Conservation (phyloP, 139 green algal genomes). For the Chlorella vulgaris region DNA sequence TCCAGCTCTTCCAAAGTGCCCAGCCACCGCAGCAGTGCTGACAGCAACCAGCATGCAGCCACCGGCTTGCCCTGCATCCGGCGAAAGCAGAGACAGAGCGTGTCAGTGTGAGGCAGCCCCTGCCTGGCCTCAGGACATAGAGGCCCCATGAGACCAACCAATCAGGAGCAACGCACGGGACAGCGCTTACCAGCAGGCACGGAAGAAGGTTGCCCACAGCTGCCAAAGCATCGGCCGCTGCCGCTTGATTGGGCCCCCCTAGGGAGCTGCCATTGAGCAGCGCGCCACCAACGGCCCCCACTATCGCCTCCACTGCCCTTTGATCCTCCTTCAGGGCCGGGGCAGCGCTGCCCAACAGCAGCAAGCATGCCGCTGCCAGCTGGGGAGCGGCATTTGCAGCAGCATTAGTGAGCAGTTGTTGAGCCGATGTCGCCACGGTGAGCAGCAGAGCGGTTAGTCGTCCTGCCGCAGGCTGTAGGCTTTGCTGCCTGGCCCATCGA, state of each 20-base stretch:
- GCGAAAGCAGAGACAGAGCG: too few species aligned
- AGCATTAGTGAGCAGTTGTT: neutral
- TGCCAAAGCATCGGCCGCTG: neutral
- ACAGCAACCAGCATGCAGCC: slow-evolving; percentile 33
- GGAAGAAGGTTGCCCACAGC: neutral
- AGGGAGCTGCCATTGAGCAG: neutral
- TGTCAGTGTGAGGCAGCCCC: too few species aligned
- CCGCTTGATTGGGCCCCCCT: neutral
- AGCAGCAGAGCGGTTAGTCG: neutral
- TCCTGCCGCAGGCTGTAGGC: neutral
- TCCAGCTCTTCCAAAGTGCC: neutral
- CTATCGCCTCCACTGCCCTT: neutral
- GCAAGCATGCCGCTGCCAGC: neutral
- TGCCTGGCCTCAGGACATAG: too few species aligned
- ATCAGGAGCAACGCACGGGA: too few species aligned
- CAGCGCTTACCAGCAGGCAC: slow-evolving; percentile 21
- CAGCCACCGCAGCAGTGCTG: slow-evolving; percentile 24
- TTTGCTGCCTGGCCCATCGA: slow-evolving; percentile 13
- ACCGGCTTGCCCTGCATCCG: slow-evolving; percentile 2
- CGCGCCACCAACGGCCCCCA: neutral
- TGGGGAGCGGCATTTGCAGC: neutral
- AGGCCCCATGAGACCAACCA: too few species aligned
- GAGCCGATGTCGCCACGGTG: neutral
- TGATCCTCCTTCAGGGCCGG: too few species aligned
- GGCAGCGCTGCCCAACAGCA: slow-evolving; percentile 14